A percentile compares a stretch with the other conserved stretches of the same genome.
Conservation (phyloP, 2,329 filamentous ascomycete genomes). For the Rugonectria rugulosa region DNA sequence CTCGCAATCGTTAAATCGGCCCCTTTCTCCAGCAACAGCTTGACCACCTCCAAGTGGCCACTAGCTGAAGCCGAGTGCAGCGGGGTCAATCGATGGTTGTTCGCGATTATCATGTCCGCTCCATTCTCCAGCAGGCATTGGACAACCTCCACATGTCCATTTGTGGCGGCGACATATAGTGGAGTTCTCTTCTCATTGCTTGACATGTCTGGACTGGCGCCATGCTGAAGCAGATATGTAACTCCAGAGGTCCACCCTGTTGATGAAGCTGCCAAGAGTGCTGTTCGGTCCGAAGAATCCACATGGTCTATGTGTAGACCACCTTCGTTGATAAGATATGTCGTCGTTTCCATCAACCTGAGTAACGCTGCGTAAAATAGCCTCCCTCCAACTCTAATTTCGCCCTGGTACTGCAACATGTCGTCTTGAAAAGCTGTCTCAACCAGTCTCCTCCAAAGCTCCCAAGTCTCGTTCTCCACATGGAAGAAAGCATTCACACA, state of each 20-base stretch:
- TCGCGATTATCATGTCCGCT: neutral
- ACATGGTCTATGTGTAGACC: too few species aligned
- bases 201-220: neutral
- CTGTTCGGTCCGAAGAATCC: too few species aligned
- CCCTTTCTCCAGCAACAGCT: too few species aligned
- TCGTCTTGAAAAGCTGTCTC: neutral
- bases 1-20: too few species aligned
- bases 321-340: too few species aligned
- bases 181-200: neutral
- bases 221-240: neutral
- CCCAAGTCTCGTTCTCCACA: neutral
- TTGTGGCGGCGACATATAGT: neutral
- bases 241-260: too few species aligned
- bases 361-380: too few species aligned
- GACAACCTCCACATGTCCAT: neutral
- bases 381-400: neutral
- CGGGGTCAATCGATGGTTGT: neutral
- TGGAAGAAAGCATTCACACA: neutral
- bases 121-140: neutral
- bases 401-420: neutral
- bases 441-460: neutral
- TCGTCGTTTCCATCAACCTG: too few species aligned
- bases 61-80: neutral
- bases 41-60: too few species aligned
- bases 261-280: too few species aligned